A percentile compares a stretch with the other conserved stretches of the same genome.
Evolutionary conservation across 2,329 filamentous ascomycete genomes (phyloP).

Genomic region (Arthrobotrys conoides): DNA sequence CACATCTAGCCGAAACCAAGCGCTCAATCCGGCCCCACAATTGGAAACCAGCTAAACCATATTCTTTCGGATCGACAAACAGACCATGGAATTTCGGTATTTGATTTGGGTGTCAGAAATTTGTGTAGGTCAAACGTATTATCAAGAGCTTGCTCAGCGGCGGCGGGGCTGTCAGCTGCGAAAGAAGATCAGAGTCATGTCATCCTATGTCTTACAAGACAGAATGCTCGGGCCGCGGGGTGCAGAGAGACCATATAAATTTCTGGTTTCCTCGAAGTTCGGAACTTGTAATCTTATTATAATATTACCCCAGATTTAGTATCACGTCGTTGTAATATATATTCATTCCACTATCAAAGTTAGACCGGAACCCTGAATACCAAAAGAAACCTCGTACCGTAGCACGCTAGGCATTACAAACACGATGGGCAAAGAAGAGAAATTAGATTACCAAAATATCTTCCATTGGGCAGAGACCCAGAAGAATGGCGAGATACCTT

Average conservation of each 20-base stretch:
- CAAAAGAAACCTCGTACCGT: neutral
- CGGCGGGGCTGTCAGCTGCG: constrained; percentile 11
- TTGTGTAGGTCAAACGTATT: constrained; percentile 11
- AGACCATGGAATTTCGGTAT: constrained; percentile 5
- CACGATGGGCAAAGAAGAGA: constrained; percentile 37
- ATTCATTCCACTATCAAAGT: neutral
- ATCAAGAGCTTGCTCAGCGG: constrained; percentile 47
- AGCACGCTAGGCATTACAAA: neutral
- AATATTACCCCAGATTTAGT: constrained; percentile 18
- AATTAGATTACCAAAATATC: constrained; percentile 70
- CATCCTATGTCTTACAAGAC: constrained; percentile 18
- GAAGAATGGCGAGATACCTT: constrained; percentile 72
- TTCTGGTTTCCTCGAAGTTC: neutral
- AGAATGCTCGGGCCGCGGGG: neutral
- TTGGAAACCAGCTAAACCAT: constrained; percentile 1
- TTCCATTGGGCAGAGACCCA: constrained; percentile 76
- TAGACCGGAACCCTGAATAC: neutral
- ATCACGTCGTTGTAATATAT: neutral
- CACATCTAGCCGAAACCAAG: constrained; percentile 30
- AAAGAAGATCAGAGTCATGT: constrained; percentile 4
- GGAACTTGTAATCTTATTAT: neutral
- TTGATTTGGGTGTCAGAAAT: neutral
- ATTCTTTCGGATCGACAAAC: constrained; percentile 38
- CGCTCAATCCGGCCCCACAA: constrained; percentile 17
- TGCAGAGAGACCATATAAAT: constrained; percentile 7